phyloP scores from a whole-genome alignment of 352 stramenopile genomes.

The Peronospora tabacina region DNA sequence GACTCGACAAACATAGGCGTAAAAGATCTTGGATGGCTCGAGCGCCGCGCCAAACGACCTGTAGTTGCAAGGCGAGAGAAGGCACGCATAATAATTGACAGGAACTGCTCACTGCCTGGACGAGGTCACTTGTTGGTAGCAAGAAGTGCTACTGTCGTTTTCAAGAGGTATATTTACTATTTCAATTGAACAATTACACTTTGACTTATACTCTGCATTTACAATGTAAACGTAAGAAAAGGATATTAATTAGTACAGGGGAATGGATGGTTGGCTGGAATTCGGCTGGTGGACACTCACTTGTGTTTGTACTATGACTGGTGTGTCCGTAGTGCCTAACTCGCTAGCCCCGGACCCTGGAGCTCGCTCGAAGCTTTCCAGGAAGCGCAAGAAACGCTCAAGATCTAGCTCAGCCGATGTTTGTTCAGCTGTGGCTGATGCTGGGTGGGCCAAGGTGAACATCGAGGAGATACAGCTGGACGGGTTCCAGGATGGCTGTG shows the following conservation, averaged over 20 bases:
- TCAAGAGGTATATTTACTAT: background rate
- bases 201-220: too few relatives aligned
- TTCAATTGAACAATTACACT: background rate
- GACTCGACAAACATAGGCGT: background rate
- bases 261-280: conserved; percentile 19
- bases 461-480: conserved; percentile 69
- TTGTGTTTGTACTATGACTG: conserved; percentile 26
- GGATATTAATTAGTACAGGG: background rate
- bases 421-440: conserved; percentile 4
- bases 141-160: background rate
- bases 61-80: conserved; percentile 14
- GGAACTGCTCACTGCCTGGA: conserved; percentile 5
- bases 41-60: conserved; percentile 9
- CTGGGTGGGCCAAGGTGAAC: conserved; percentile 61
- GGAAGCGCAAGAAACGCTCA: conserved; percentile 62
- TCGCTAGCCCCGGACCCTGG: conserved; percentile 17
- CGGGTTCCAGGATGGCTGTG: conserved; percentile 78
- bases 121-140: conserved; percentile 1
- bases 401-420: conserved; percentile 3
- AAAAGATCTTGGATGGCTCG: background rate
- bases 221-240: too few relatives aligned
- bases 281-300: conserved; percentile 18
- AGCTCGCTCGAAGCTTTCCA: conserved; percentile 25
- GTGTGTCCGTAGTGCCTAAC: conserved; percentile 32
- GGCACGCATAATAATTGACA: conserved; percentile 13